phyloP scores from a whole-genome alignment of 2,329 filamentous ascomycete genomes.

The Chrysoporthe deuterocubensis region DNA sequence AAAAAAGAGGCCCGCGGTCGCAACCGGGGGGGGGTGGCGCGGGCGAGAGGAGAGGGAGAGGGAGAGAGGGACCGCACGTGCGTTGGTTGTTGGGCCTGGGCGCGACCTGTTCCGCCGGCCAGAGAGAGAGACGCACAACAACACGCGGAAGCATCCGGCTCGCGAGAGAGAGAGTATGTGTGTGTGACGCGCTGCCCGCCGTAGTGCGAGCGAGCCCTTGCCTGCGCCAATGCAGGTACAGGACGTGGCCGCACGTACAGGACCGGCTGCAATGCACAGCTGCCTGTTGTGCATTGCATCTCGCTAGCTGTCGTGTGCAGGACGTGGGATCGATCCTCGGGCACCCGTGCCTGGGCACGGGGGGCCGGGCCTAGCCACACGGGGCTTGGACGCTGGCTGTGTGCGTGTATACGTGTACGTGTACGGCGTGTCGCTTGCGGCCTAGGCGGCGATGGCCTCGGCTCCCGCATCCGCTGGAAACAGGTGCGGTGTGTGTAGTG shows the following conservation, averaged over 20 bases:
- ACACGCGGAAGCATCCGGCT: conserved; percentile 2
- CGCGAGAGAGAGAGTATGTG: too few relatives aligned
- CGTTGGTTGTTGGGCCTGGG: background rate
- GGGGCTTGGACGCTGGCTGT: background rate
- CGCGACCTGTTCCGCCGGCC: background rate
- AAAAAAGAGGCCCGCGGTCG: background rate
- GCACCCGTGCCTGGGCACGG: background rate
- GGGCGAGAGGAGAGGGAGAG: background rate
- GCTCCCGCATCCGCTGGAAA: background rate
- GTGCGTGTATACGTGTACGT: background rate
- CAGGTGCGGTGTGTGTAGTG: background rate
- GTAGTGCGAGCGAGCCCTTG: background rate
- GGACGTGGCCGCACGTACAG: background rate
- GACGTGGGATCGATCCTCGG: background rate
- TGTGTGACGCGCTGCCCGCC: too few relatives aligned
- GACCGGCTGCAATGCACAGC: background rate
- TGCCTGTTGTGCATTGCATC: background rate
- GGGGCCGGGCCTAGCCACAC: background rate
- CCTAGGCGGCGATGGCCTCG: background rate
- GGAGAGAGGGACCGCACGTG: background rate
- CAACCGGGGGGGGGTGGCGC: background rate
- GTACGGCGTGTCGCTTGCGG: background rate
- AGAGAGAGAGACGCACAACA: background rate
- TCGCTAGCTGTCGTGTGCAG: conserved; percentile 1
- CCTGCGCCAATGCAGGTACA: conserved; percentile 11